Base-by-base conservation (phyloP, 768 basidiomycete species). In the Hericium erinaceus region DNA sequence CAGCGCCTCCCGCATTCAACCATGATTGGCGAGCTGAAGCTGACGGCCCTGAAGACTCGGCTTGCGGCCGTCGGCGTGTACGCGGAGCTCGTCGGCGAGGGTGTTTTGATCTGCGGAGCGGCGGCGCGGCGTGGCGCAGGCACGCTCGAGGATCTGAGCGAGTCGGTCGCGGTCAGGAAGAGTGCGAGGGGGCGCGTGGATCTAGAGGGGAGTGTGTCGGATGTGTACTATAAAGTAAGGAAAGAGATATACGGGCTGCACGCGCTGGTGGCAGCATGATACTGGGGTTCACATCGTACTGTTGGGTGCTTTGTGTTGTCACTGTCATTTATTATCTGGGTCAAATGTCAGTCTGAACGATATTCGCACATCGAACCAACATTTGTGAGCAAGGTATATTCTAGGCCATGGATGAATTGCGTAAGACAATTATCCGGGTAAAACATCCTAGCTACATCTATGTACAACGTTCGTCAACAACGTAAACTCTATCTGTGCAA, bases 1-100 rank as follows among this genome's bases (percentile, higher is more conserved):
- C 77, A 81, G 10, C 73, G 81, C 2, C 75, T 98, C 2, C 92
- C 93, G 1, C 82, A 85, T 58, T 95, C 95, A 0, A 90, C 95
- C 7, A 95, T 98, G 86, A 97, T 99, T 57, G 97, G 97, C 53
- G 97, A 98, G 66, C 81, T 99, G 44, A 94, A 97, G 68, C 76
- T 99, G 28, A 94, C 93, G 0, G 80, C 83, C 2, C 79, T 99
- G 50, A 97, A 98, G 70, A 69, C 84, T n/a, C 82, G 85, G 5
- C 77, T 99, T 20, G 77, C 83, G 4, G 70, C 82, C 2, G 73
- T 92, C 2, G 85, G 87, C 10, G 84, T 98, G 49, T 86, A 89
- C 48, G 92, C 95, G 0, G 95, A 98, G 69, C 85, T 98, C 57
- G 86, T 94, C n/a, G 95, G 95, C 22, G 95, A 98, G 73, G 97